Percentiles rank a stretch among this genome's conserved stretches.
phyloP scores from a whole-genome alignment of 495 filamentous ascomycete species.

The Penicillium chermesinum region DNA sequence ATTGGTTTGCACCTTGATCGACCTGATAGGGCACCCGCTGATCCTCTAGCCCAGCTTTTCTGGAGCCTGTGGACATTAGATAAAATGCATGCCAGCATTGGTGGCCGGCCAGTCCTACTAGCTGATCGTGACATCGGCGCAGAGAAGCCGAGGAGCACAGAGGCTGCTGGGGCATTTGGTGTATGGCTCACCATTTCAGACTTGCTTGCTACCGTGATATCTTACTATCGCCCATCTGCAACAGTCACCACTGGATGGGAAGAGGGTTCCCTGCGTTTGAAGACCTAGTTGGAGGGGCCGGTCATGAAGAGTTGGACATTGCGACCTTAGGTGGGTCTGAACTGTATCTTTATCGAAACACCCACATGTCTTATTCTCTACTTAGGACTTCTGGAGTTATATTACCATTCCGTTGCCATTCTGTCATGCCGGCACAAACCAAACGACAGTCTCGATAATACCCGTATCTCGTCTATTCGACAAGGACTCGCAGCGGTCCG shows the following conservation, averaged over 20 bases:
- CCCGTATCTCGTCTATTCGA: conserved; percentile 51
- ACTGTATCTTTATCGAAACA: not conserved
- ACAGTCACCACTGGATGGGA: conserved; percentile 46
- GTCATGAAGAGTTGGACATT: conserved; percentile 23
- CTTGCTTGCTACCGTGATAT: conserved; percentile 60
- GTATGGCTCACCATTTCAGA: conserved; percentile 50
- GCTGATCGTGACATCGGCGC: conserved; percentile 59
- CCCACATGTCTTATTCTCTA: too few relatives aligned
- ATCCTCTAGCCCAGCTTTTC: conserved; percentile 51
- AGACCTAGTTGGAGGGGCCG: conserved; percentile 54
- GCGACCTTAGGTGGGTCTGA: conserved; percentile 21
- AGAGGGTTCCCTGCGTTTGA: conserved; percentile 62
- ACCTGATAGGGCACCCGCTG: conserved; percentile 28
- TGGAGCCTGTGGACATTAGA: conserved; percentile 67
- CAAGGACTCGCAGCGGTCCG: conserved; percentile 60
- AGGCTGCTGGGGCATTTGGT: conserved; percentile 37
- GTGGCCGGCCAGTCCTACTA: conserved; percentile 60
- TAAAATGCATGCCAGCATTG: conserved; percentile 56
- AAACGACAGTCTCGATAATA: conserved; percentile 20
- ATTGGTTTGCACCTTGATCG: conserved; percentile 57
- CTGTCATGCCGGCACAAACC: conserved; percentile 49
- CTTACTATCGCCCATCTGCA: conserved; percentile 56
- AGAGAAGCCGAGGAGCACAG: conserved; percentile 18
- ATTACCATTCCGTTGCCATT: conserved; percentile 66
- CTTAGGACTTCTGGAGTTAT: conserved; percentile 63